Base-by-base conservation (phyloP, 2,329 filamentous ascomycete genomes). In the Neocatenulostroma microsporum region DNA sequence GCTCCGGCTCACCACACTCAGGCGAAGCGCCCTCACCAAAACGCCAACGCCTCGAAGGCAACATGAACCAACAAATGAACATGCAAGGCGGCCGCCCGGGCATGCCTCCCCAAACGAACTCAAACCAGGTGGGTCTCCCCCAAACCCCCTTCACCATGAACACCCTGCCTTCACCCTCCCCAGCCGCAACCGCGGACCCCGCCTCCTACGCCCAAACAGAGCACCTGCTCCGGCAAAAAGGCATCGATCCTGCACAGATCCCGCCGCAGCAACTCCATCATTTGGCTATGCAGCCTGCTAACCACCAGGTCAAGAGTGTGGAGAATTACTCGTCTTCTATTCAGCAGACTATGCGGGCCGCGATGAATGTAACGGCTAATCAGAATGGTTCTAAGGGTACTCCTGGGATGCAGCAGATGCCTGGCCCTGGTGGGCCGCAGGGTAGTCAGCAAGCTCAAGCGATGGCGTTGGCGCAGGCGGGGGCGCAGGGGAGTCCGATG, bases 1-100 rank as follows among this genome's bases (percentile, higher is more conserved):
- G 87, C 41, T 81, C 86, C 19, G 79, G 81, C 40, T 94, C 89
- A 21, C 89, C 89, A 6, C 78, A 80, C 34, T 81, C 82, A 24
- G 80, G 79, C 37, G 88, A 95, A 36, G 87, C 85, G 18, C 86
- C 87, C 4, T 96, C 89, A 21, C 89, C 89, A 2, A 96, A 96
- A 68, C 77, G 88, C 54, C 84, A 80, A 40, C 83, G 88, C 39
- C 74, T 94, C 42, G 84, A 88, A 47, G 79, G 81, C 54, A 84
- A 84, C 57, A 78, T 80, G 45, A n/a, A n/a, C n/a, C 80, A 79
- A 55, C 82, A 80, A 51, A 82, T 88, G 74, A 82, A 47, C 30
- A 48, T 45, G 8, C 6, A 13, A 37, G 39, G 38, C 20, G 40
- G 40, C 28, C 52, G 54, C 36, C 50, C 51, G 38, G 54, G 51